Conservation (phyloP, 2,329 filamentous ascomycete genomes). For the Graphilbum sp. region DNA sequence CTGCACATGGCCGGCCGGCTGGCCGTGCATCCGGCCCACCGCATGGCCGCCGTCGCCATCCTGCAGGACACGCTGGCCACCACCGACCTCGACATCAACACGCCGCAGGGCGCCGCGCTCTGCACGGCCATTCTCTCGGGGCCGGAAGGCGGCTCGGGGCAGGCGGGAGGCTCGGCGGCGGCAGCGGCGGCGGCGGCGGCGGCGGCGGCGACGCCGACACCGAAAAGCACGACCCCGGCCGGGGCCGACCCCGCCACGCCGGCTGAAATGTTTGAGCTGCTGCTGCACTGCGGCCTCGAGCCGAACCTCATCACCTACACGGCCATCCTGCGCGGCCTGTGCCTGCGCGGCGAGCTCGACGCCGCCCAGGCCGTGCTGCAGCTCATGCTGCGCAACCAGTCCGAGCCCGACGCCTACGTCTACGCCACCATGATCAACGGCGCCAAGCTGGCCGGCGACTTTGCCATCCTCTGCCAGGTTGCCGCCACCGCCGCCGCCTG, state of each 20-base stretch:
- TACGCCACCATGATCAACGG: slow-evolving; percentile 56
- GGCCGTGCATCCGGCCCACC: slow-evolving; percentile 22
- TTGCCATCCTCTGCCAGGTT: slow-evolving; percentile 35
- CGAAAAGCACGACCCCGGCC: too few relatives aligned
- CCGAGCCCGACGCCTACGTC: slow-evolving; percentile 48
- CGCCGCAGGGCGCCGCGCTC: slow-evolving; percentile 29
- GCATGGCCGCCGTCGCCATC: slow-evolving; percentile 26
- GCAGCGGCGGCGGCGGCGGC: background rate
- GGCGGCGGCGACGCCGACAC: background rate
- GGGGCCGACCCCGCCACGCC: slow-evolving; percentile 29
- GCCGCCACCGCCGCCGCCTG: slow-evolving; percentile 33
- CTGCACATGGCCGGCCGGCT: slow-evolving; percentile 31
- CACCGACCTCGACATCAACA: slow-evolving; percentile 27
- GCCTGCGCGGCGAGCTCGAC: slow-evolving; percentile 43
- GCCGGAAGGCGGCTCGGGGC: too few relatives aligned
- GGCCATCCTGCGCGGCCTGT: slow-evolving; percentile 54
- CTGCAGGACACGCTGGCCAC: slow-evolving; percentile 18
- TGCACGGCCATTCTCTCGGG: slow-evolving; percentile 48
- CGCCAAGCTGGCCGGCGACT: slow-evolving; percentile 42
- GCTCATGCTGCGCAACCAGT: slow-evolving; percentile 39
- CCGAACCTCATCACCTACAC: slow-evolving; percentile 50
- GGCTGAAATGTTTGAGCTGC: slow-evolving; percentile 33
- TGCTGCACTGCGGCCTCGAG: slow-evolving; percentile 43
- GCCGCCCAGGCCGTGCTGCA: slow-evolving; percentile 50
- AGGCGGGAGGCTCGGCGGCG: too few relatives aligned